phyloP scores from a whole-genome alignment of 2,329 filamentous ascomycete genomes.

The Calonectria montana region DNA sequence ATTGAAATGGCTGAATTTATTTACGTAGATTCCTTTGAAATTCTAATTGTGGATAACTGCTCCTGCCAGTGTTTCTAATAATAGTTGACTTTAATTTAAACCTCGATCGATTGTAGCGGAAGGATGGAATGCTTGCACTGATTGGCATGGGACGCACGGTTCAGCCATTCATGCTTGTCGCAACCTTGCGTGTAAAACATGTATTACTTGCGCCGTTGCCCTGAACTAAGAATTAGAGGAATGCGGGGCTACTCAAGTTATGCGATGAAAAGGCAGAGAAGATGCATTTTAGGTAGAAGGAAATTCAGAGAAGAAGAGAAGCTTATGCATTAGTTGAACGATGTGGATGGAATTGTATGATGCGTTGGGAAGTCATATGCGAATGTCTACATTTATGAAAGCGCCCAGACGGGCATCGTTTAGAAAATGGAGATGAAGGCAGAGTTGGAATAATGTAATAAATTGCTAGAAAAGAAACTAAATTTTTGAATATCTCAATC shows the following conservation, averaged over 20 bases:
- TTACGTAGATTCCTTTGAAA: not conserved
- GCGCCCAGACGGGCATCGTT: not conserved
- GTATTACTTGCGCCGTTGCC: slow-evolving; percentile 4
- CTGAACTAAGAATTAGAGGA: slow-evolving; percentile 14
- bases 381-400: not conserved
- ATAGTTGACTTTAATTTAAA: not conserved
- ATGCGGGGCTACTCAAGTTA: slow-evolving; percentile 7
- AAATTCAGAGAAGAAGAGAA: not conserved
- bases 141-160: not conserved
- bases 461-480: not conserved
- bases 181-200: no score
- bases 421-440: not conserved
- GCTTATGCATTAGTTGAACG: not conserved
- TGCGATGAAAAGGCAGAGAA: not conserved
- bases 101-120: no score
- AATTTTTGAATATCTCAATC: not conserved
- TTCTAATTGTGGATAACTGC: not conserved
- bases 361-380: not conserved
- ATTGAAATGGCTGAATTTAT: not conserved
- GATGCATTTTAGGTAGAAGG: no score
- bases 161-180: not conserved
- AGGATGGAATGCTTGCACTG: not conserved
- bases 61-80: not conserved
- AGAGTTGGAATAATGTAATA: not conserved
- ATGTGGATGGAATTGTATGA: slow-evolving; percentile 18